Evolutionary conservation across 2,329 filamentous ascomycete genomes (phyloP).

Genomic region (Chrysoporthe cubensis): DNA sequence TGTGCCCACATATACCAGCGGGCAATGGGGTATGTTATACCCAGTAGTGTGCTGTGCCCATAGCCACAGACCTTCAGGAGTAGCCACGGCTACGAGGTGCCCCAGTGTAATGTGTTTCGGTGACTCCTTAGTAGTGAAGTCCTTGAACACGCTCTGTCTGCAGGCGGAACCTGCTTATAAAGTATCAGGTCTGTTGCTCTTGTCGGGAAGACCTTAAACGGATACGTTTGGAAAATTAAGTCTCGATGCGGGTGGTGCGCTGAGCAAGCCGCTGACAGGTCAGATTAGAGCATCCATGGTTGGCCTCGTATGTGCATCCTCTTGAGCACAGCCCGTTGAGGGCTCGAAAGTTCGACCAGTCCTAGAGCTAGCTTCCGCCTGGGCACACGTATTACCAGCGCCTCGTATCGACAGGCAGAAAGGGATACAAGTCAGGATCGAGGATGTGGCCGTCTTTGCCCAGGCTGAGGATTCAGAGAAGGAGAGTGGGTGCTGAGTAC

Average conservation of each 20-base stretch:
- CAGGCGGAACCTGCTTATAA: neutral
- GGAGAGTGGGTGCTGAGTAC: too few relatives aligned
- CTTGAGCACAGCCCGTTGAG: neutral
- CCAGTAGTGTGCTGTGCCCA: neutral
- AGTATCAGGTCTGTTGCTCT: too few relatives aligned
- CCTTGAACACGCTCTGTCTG: too few relatives aligned
- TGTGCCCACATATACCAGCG: neutral
- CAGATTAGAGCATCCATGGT: neutral
- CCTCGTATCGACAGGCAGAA: neutral
- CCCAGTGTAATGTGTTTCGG: neutral
- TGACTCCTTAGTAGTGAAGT: too few relatives aligned
- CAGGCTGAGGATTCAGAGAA: too few relatives aligned
- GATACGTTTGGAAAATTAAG: neutral
- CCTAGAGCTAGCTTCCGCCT: neutral
- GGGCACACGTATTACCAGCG: neutral
- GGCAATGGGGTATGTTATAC: neutral
- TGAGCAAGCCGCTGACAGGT: neutral
- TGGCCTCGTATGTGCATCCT: neutral
- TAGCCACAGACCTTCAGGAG: neutral
- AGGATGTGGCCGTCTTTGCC: neutral
- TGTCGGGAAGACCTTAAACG: neutral
- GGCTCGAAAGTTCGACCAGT: neutral
- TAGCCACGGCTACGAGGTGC: neutral
- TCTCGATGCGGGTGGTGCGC: neutral
- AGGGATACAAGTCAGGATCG: neutral